Base-by-base conservation (phyloP, 352 stramenopile genomes). In the Globisporangium camurandrum region DNA sequence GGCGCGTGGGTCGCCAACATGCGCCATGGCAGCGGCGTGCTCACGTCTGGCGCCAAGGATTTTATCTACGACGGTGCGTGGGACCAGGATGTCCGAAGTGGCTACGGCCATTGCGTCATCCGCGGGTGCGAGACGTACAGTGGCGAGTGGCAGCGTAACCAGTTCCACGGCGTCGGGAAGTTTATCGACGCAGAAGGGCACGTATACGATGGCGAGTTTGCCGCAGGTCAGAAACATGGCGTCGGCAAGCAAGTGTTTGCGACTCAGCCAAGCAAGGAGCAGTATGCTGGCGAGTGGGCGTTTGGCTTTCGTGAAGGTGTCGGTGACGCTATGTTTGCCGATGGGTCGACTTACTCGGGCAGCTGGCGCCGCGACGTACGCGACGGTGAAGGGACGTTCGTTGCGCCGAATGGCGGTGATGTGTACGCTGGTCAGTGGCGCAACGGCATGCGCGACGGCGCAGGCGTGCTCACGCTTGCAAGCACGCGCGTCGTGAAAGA, bases 31-130 rank as follows among this genome's bases (percentile, higher is more conserved):
- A 81, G 49, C 40, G 78, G 78, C 1, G 64, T 90, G 14, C 40
- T 90, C 11, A 91, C 72, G 0, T 87, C 74, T 0, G 82, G 76
- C 0, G 72, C 71, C 20, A 83, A 85, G 38, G 75, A 88, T 46
- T 93, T 89, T 46, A 81, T 93, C 46, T 93, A 87, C 55, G 81
- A 93, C 42, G 81, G 81, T n/a, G 51, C 67, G 12, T 93, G 81
- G 81, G 59, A 69, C 2, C 50, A 68, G 12, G 72, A 86, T 23
- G 45, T 72, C n/a, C 76, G 81, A 4, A 64, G 47, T 23, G 81
- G 81, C 2, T 82, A 84, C 30, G 81, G 81, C 19, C 73, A 87
- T 50, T 93, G 81, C 34, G 73, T 88, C 42, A 85, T 93, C 39
- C 72, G 79, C 12, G 71, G 70, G 12, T 77, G 75, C 20, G 79